A percentile compares a stretch with the other conserved stretches of the same genome.
These are phyloP conservation scores for Lyophyllum atratum DNA, from an alignment of 768 basidiomycete genomes.

Conservation along the genomic window DNA sequence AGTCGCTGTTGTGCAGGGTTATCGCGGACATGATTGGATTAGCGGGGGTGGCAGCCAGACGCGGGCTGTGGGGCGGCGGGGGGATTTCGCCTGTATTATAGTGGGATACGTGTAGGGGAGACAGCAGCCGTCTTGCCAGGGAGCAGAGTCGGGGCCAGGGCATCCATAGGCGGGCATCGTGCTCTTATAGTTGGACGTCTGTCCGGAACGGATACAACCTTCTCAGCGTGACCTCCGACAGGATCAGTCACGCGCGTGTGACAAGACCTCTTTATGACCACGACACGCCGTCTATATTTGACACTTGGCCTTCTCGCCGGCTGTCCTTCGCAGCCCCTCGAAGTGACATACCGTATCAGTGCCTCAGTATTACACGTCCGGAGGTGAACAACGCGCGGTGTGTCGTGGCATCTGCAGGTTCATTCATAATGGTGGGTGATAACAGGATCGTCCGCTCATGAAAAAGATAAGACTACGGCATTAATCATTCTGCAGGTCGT, in stretches of 20 bases:
- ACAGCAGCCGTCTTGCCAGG: conserved; percentile 21
- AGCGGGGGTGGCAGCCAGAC: not conserved
- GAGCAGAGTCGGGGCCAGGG: not conserved
- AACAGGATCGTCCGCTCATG: too few relatives aligned
- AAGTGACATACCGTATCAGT: conserved; percentile 14
- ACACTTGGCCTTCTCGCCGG: conserved; percentile 4
- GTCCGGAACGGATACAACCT: conserved; percentile 4
- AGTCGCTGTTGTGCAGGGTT: conserved; percentile 61
- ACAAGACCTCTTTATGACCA: not conserved
- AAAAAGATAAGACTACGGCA: not conserved
- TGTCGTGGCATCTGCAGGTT: not conserved
- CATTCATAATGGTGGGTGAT: not conserved
- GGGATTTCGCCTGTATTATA: conserved; percentile 4
- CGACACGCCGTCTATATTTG: not conserved
- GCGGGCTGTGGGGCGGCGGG: not conserved
- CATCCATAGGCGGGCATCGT: not conserved
- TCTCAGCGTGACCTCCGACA: conserved; percentile 5
- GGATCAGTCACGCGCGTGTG: conserved; percentile 11
- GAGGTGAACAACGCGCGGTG: not conserved
- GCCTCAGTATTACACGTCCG: not conserved
- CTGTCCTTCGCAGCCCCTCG: not conserved
- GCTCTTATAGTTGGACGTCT: conserved; percentile 8
- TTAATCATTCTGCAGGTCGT: not conserved
- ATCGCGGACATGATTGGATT: conserved; percentile 28
- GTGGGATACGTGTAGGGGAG: conserved; percentile 19